A percentile compares a stretch with the other conserved stretches of the same genome.
phyloP scores from a whole-genome alignment of 2,329 filamentous ascomycete species.

The Colletotrichum tabaci region DNA sequence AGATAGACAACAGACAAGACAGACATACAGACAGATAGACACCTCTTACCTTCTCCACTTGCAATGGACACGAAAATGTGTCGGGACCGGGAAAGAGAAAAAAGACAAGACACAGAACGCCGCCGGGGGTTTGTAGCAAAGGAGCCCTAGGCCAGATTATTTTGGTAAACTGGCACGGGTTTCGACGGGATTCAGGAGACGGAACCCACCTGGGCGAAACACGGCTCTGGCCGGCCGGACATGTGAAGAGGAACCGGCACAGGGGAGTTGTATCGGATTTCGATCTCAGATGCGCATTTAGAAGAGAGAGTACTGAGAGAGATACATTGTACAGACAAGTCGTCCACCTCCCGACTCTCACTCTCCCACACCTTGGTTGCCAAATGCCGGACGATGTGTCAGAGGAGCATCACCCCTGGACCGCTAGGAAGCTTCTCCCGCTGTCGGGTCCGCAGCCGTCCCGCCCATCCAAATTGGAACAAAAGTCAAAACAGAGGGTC shows the following conservation, averaged over 20 bases:
- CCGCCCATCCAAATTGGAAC: conserved; percentile 35
- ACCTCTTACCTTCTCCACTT: conserved; percentile 12
- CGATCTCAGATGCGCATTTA: not conserved
- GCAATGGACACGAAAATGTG: conserved; percentile 35
- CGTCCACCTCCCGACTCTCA: no score
- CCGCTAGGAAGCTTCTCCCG: conserved; percentile 14
- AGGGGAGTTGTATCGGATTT: not conserved
- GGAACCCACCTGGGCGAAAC: conserved; percentile 37
- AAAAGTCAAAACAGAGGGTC: conserved; percentile 37
- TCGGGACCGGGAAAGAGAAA: conserved; percentile 21
- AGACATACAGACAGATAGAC: no score
- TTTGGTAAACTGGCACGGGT: not conserved
- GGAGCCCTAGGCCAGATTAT: conserved; percentile 6
- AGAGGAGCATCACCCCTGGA: conserved; percentile 4
- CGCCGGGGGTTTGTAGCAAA: conserved; percentile 23
- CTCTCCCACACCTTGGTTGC: no score
- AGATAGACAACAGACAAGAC: not conserved
- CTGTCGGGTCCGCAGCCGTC: conserved; percentile 19
- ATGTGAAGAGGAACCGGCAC: conserved; percentile 25
- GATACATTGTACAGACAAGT: conserved; percentile 4
- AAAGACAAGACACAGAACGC: conserved; percentile 19
- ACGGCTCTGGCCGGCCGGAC: conserved; percentile 36
- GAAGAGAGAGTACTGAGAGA: not conserved
- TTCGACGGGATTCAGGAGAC: conserved; percentile 27
- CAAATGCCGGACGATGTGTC: not conserved